Base-by-base conservation (phyloP, 371 early-diverging fungal species). In the Syncephalis fuscata region DNA sequence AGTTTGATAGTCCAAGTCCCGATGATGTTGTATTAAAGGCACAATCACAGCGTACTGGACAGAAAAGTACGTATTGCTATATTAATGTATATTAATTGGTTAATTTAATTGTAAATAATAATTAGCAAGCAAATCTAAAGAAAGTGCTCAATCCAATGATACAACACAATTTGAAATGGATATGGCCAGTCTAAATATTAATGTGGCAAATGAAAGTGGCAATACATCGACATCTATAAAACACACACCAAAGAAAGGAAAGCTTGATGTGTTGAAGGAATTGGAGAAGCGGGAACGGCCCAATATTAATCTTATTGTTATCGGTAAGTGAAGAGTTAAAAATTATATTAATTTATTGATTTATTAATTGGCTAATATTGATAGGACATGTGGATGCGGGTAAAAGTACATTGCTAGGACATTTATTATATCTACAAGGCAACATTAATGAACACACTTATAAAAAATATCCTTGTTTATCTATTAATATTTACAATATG, bases 311-410 rank as follows among this genome's bases (percentile, higher is more conserved):
- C 61, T 95, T 23, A 85, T 90, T 1, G 78, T 92, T 7, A 79
- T 91, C 52, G 92, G 81, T 78, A 59, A 42, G 59, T 46, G 26
- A 21, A 15, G n/a, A n/a, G 19, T 24, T 3, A 52, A 24, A 19
- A 5, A 36, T 42, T 27, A 27, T 41, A 21, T 26, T 23, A 21
- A 11, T 32, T 4, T 39, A 23, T 24, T 17, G 44, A 17, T 26
- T 27, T 1, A 23, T 20, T 20, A 48, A 48, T 45, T 37, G 8
- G 14, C 24, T 14, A 58, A 45, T 32, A 1, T 36, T 36, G 14
- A 25, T 91, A 52, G 99, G 99, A 57, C 98, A 99, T 86, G 99
- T 98, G 79, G 99, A 93, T 78, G 88, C 92, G 61, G 91, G 91
- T 71, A 92, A 89, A 79, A 82, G 83, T 58, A 86, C 85, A 70